These are phyloP conservation scores for Tardiomyces blankii DNA, from an alignment of 1,139 yeast genomes.

Conservation along the genomic window DNA sequence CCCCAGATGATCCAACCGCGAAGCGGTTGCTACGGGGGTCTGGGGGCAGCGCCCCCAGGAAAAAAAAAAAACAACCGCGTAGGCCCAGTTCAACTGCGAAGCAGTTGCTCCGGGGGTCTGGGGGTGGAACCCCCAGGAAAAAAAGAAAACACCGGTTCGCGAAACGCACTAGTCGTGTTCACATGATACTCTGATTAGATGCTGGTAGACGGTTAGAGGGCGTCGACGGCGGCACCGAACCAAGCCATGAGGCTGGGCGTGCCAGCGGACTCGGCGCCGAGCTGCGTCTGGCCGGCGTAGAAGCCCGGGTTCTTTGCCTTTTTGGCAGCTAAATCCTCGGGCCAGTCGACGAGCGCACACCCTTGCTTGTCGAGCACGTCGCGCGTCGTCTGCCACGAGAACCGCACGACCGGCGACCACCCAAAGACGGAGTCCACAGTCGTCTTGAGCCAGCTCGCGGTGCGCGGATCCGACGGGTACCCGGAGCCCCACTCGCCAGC, in stretches of 20 bases:
- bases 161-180: too few species aligned
- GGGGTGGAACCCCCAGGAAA: too few species aligned
- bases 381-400: conserved; percentile 90
- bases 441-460: conserved; percentile 56
- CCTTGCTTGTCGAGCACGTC: conserved; percentile 48
- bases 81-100: too few species aligned
- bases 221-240: background rate
- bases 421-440: conserved; percentile 71
- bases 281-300: background rate
- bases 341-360: conserved; percentile 47
- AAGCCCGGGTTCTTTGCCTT: background rate
- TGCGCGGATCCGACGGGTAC: conserved; percentile 87
- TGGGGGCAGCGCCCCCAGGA: too few species aligned
- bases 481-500: conserved; percentile 65
- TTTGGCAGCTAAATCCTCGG: conserved; percentile 9
- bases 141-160: too few species aligned
- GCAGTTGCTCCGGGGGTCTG: too few species aligned
- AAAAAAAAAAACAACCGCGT: too few species aligned
- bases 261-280: background rate
- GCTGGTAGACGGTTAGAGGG: too few species aligned
- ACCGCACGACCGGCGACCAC: conserved; percentile 72
- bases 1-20: too few species aligned
- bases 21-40: too few species aligned
- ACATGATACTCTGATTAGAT: too few species aligned
- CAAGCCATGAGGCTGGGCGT: background rate